A percentile compares a stretch with the other conserved stretches of the same genome.
phyloP scores from a whole-genome alignment of 2,329 filamentous ascomycete species.

The Chaetomium sp. region DNA sequence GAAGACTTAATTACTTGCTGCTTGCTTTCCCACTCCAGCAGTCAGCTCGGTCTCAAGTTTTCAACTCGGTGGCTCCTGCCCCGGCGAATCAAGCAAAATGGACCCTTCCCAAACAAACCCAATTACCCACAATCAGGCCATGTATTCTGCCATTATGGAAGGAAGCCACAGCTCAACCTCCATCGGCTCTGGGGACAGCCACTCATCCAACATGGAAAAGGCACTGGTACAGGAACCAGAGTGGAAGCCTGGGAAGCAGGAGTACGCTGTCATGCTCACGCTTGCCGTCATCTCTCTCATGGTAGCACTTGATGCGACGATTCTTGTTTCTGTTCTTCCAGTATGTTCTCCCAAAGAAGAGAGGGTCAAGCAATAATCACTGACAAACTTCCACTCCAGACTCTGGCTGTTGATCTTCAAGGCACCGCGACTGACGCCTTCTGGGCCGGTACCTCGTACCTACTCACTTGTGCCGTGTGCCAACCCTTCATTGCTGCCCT shows the following conservation, averaged over 20 bases:
- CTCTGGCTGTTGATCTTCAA: constrained; percentile 31
- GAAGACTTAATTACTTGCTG: too few species aligned
- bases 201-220: constrained; percentile 6
- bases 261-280: constrained; percentile 36
- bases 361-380: background rate
- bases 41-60: too few species aligned
- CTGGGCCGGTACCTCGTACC: constrained; percentile 45
- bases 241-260: constrained; percentile 34
- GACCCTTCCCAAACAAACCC: too few species aligned
- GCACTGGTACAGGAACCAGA: constrained; percentile 10
- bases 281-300: constrained; percentile 40
- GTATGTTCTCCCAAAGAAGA: constrained; percentile 22
- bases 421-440: constrained; percentile 34
- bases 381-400: constrained; percentile 12
- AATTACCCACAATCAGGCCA: too few species aligned
- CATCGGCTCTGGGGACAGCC: background rate
- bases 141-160: background rate
- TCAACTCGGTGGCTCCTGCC: too few species aligned
- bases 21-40: too few species aligned
- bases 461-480: constrained; percentile 37
- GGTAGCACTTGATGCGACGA: constrained; percentile 43
- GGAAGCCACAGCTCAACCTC: background rate
- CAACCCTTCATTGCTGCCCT: constrained; percentile 37
- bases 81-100: too few species aligned
- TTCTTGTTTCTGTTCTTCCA: constrained; percentile 39